phyloP scores from a whole-genome alignment of 1,284 basidiomycete species.

The Polyporus tsugae region DNA sequence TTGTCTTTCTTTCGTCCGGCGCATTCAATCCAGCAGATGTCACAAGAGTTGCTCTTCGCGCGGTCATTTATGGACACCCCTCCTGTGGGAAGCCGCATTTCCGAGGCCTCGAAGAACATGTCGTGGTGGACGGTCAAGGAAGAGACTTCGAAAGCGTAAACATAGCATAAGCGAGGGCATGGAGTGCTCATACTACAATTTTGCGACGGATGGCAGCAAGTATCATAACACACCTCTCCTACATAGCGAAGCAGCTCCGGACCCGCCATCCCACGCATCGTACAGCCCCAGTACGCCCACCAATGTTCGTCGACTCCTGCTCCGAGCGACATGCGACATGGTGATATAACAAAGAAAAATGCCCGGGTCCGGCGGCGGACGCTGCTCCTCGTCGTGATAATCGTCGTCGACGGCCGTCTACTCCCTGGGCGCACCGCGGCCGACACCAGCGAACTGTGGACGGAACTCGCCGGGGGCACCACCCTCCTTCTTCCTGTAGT shows the following conservation, averaged over 20 bases:
- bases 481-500: constrained; percentile 89
- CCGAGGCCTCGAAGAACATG: too few relatives aligned
- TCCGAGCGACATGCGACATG: constrained; percentile 4
- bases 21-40: too few relatives aligned
- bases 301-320: constrained; percentile 22
- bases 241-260: constrained; percentile 29
- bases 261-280: constrained; percentile 33
- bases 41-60: too few relatives aligned
- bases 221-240: constrained; percentile 39
- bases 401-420: constrained; percentile 40
- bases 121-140: too few relatives aligned
- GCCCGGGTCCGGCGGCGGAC: constrained; percentile 11
- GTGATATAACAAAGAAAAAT: constrained; percentile 11
- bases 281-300: constrained; percentile 29
- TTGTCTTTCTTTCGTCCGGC: too few relatives aligned
- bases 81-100: background rate
- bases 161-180: constrained; percentile 49
- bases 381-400: constrained; percentile 20
- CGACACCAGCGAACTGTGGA: constrained; percentile 87
- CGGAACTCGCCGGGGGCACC: constrained; percentile 80
- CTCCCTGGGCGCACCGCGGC: constrained; percentile 82
- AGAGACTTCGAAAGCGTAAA: constrained; percentile 35
- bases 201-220: constrained; percentile 40
- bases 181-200: constrained; percentile 50
- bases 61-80: too few relatives aligned